Evolutionary conservation across 2,329 filamentous ascomycete species (phyloP), one percentile per base, ranked within the genome.

Genomic region (Beauveria sp.): DNA sequence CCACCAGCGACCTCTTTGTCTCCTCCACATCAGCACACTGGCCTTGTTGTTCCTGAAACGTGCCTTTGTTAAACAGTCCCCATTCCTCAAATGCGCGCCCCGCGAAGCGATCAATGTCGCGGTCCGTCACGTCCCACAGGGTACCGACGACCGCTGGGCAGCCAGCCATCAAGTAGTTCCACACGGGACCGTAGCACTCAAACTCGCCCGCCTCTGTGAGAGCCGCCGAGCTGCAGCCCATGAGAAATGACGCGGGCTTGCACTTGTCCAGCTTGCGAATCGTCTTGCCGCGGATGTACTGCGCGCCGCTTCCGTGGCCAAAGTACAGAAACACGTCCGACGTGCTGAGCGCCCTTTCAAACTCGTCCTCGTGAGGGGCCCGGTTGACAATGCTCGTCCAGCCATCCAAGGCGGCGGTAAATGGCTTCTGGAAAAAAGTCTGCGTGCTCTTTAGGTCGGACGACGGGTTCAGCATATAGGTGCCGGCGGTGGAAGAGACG

Each of bases 121-220:
- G 90, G 73, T 99, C 95, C 10, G 95, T 99, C 55, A 99, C 95
- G 74, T 99, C 95, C 95, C 95, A 99, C 43, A 99, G 80, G 18
- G 93, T 97, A 51, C 92, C 95, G 2, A 98, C 87, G 10, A 98
- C 85, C 0, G 93, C 92, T 3, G 91, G 92, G 67, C 84, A 86
- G 1, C 91, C 93, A 0, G 92, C 93, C 67, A 93, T 87, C 75
- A 99, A 87, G 76, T 98, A 98, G 68, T 93, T 92, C 77, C 93
- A 87, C 26, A 95, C 90, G 61, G 93, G 91, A 1, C 95, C 93
- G 67, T 90, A 88, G n/a, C 89, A 88, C 73, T 98, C 93, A 69
- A 96, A 96, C 65, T 91, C 88, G 55, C 93, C 93, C 12, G 87
- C 87, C 68, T 95, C 90, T 1, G 71, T 74, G 57, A 98, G 81